Evolutionary conservation across 1,284 basidiomycete genomes (phyloP).

Genomic region (Rugosomyces carneus): DNA sequence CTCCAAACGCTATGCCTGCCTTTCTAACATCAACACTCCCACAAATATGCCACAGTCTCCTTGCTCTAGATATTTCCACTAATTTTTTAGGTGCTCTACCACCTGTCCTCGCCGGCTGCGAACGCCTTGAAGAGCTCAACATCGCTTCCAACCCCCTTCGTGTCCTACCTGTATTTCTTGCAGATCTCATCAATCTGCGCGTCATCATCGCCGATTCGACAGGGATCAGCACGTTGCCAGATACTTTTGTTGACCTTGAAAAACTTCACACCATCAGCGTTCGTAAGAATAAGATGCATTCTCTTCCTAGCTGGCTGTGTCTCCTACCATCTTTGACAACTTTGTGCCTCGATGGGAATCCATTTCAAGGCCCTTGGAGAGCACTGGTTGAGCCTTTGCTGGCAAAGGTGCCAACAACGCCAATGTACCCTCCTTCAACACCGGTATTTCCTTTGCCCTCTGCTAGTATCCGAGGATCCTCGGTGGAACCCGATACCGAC

Average conservation of each 20-base stretch:
- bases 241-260: slow-evolving; percentile 60
- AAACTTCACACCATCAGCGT: slow-evolving; percentile 84
- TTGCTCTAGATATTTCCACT: slow-evolving; percentile 86
- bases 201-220: slow-evolving; percentile 90
- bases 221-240: slow-evolving; percentile 70
- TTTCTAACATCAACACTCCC: slow-evolving; percentile 69
- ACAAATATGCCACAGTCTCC: slow-evolving; percentile 66
- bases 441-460: slow-evolving; percentile 51
- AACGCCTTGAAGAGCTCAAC: slow-evolving; percentile 88
- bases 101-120: slow-evolving; percentile 70
- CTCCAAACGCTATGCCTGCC: slow-evolving; percentile 68
- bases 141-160: slow-evolving; percentile 87
- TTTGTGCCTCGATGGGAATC: slow-evolving; percentile 88
- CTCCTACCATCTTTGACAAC: slow-evolving; percentile 78
- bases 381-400: slow-evolving; percentile 80
- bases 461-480: slow-evolving; percentile 32
- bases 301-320: slow-evolving; percentile 92
- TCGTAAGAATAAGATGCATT: slow-evolving; percentile 81
- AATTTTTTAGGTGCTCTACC: slow-evolving; percentile 84
- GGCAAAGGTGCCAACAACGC: slow-evolving; percentile 52
- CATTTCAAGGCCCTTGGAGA: slow-evolving; percentile 89
- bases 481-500: slow-evolving; percentile 41
- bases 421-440: slow-evolving; percentile 62
- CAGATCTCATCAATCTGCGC: slow-evolving; percentile 70
- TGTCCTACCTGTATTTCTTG: slow-evolving; percentile 78